These are phyloP conservation scores for Didymella pomorum DNA, from an alignment of 2,329 filamentous ascomycete genomes.

Conservation along the genomic window DNA sequence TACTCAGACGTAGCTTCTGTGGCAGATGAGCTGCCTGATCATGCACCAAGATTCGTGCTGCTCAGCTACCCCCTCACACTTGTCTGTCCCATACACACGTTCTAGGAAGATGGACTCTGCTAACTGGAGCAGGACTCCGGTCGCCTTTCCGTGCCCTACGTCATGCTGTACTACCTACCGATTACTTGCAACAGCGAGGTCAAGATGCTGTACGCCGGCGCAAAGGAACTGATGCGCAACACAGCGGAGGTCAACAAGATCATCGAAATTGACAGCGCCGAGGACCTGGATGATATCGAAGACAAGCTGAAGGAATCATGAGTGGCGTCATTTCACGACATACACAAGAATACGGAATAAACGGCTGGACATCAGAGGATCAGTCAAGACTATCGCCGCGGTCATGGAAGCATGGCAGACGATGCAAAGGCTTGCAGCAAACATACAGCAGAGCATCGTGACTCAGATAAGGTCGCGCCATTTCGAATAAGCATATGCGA, in stretches of 20 bases:
- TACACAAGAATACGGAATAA: neutral
- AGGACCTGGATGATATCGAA: constrained; percentile 85
- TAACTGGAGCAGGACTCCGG: constrained; percentile 71
- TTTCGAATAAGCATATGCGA: neutral
- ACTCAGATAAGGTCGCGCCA: neutral
- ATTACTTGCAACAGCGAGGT: constrained; percentile 86
- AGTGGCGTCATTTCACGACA: neutral
- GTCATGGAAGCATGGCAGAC: neutral
- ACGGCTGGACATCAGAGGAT: neutral
- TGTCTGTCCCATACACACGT: constrained; percentile 58
- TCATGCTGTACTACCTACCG: constrained; percentile 93
- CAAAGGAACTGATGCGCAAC: constrained; percentile 94
- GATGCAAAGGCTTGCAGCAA: neutral
- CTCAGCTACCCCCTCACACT: constrained; percentile 90
- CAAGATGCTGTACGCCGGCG: constrained; percentile 93
- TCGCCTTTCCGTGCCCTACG: constrained; percentile 87
- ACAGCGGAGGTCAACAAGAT: constrained; percentile 89
- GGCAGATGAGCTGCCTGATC: constrained; percentile 88
- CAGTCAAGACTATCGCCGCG: neutral
- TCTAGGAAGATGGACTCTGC: neutral
- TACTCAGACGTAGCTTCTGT: constrained; percentile 85
- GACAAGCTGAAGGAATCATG: constrained; percentile 61
- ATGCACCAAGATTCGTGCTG: constrained; percentile 87
- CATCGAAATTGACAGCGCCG: constrained; percentile 80
- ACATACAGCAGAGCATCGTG: neutral